Conservation (phyloP, 1,284 basidiomycete species). For the Cerioporus squamosus region DNA sequence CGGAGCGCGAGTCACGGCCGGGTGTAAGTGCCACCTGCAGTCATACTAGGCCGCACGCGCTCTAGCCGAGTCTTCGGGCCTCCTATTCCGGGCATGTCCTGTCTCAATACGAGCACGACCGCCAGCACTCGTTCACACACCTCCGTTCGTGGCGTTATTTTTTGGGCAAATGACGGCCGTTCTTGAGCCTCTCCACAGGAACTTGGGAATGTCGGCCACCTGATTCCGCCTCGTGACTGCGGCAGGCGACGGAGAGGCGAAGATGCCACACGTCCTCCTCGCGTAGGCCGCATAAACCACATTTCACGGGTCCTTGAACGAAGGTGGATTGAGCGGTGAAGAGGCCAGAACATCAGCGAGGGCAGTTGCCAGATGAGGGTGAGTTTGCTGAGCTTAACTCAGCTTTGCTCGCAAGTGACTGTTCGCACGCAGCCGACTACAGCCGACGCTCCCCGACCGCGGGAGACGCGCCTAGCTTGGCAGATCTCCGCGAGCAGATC, state of each 20-base stretch:
- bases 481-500: background rate
- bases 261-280: background rate
- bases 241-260: background rate
- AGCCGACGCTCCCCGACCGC: background rate
- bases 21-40: background rate
- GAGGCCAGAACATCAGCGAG: no score
- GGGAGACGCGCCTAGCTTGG: no score
- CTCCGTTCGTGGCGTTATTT: background rate
- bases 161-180: no score
- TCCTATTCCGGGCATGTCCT: background rate
- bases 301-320: no score
- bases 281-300: background rate
- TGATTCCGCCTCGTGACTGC: slow-evolving; percentile 7
- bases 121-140: background rate
- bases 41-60: background rate
- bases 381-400: no score
- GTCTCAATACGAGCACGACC: background rate
- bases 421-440: no score
- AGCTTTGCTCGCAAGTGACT: no score
- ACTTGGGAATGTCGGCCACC: background rate
- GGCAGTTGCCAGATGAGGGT: no score
- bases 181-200: background rate
- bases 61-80: background rate
- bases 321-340: no score
- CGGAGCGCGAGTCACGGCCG: slow-evolving; percentile 11